A percentile compares a stretch with the other conserved stretches of the same genome.
Conservation (phyloP, 208 protist species). For the Leishmania mexicana region DNA sequence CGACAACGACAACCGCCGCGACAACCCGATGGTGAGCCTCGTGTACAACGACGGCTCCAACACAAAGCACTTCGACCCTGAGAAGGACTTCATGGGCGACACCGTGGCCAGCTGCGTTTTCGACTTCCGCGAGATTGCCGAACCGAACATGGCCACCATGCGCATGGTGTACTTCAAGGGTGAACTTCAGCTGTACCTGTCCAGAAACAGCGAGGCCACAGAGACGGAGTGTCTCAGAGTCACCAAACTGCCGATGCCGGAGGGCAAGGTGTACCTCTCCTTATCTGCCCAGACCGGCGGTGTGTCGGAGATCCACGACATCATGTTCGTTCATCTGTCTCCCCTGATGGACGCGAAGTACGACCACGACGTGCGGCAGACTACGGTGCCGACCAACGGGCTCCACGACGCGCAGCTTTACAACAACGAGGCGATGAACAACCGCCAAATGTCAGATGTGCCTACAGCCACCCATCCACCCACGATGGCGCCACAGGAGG, state of each 20-base stretch:
- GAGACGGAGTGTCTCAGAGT: slow-evolving; percentile 58
- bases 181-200: slow-evolving; percentile 50
- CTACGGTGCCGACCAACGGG: neutral
- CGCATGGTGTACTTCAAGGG: slow-evolving; percentile 58
- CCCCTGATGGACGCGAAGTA: slow-evolving; percentile 51
- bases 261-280: slow-evolving; percentile 56
- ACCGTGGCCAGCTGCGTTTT: slow-evolving; percentile 56
- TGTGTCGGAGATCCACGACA: slow-evolving; percentile 69
- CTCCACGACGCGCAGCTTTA: slow-evolving; percentile 11
- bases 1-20: slow-evolving; percentile 81
- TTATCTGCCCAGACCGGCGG: slow-evolving; percentile 72
- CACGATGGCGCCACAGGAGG: slow-evolving; percentile 3
- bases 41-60: slow-evolving; percentile 50
- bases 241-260: slow-evolving; percentile 35
- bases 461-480: neutral
- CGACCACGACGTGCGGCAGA: slow-evolving; percentile 63
- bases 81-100: slow-evolving; percentile 66
- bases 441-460: slow-evolving; percentile 6
- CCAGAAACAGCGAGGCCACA: slow-evolving; percentile 37
- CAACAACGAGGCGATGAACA: slow-evolving; percentile 38
- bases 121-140: slow-evolving; percentile 43
- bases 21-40: slow-evolving; percentile 83
- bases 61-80: slow-evolving; percentile 36
- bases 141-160: slow-evolving; percentile 39
- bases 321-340: slow-evolving; percentile 73